Evolutionary conservation across 768 basidiomycete genomes (phyloP).

Genomic region (Russula abietina): DNA sequence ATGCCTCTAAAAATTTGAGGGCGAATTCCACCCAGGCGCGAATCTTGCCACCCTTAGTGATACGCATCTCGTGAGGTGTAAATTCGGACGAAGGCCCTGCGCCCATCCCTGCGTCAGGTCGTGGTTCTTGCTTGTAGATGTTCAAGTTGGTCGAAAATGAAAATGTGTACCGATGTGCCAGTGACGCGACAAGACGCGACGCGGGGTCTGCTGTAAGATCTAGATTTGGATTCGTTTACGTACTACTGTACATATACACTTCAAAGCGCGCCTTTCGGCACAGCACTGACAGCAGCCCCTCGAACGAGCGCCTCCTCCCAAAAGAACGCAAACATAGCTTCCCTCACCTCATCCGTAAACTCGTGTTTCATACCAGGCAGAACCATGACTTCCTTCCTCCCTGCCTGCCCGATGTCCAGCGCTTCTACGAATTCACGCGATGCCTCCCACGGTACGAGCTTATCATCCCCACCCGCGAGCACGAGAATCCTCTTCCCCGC

Average conservation of each 20-base stretch:
- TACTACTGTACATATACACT: neutral
- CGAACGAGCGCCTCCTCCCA: constrained; percentile 24
- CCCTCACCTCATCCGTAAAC: constrained; percentile 35
- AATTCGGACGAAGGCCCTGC: neutral
- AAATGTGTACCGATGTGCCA: neutral
- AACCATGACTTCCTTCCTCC: constrained; percentile 31
- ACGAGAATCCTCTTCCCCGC: constrained; percentile 67
- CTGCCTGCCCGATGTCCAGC: constrained; percentile 29
- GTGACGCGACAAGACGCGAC: neutral
- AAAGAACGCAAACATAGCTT: constrained; percentile 25
- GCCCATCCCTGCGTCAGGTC: neutral
- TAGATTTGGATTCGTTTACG: too few species aligned
- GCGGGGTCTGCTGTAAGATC: neutral
- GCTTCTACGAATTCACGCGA: constrained; percentile 31
- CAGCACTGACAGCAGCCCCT: neutral
- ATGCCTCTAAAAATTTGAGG: constrained; percentile 35
- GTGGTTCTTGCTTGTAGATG: neutral
- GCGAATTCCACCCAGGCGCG: constrained; percentile 35
- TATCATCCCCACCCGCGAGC: constrained; percentile 48
- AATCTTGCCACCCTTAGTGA: constrained; percentile 36
- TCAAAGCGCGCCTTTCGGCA: neutral
- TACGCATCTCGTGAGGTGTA: constrained; percentile 32
- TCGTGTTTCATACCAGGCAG: constrained; percentile 34
- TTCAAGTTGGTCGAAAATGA: too few species aligned
- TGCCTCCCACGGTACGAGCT: constrained; percentile 33